These are phyloP conservation scores for Jackrogersella multiformis DNA, from an alignment of 495 filamentous ascomycete genomes.

Conservation along the genomic window DNA sequence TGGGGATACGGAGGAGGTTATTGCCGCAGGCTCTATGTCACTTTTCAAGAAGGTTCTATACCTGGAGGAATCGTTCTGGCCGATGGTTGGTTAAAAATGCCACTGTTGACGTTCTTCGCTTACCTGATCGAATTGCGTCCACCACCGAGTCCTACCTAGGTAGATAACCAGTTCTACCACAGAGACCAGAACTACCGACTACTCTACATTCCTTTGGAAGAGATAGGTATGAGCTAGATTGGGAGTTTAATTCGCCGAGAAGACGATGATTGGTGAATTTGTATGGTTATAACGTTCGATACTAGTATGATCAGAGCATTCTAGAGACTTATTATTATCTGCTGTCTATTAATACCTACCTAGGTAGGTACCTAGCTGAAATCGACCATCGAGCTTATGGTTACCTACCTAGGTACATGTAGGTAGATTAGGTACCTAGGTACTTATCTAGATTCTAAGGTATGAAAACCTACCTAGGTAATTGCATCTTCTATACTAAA, in stretches of 20 bases:
- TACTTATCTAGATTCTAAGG: too few species aligned
- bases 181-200: neutral
- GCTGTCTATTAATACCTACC: too few species aligned
- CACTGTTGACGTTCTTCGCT: neutral
- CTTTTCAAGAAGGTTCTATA: slow-evolving; percentile 64
- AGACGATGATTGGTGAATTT: neutral
- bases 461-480: too few species aligned
- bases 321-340: too few species aligned
- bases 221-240: neutral
- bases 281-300: neutral
- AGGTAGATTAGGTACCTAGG: too few species aligned
- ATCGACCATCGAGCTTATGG: too few species aligned
- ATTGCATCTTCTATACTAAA: too few species aligned
- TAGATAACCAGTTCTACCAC: neutral
- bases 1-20: slow-evolving; percentile 43
- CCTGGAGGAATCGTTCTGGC: slow-evolving; percentile 65
- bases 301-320: neutral
- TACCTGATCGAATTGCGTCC: too few species aligned
- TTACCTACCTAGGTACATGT: too few species aligned
- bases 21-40: slow-evolving; percentile 52
- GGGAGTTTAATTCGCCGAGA: neutral
- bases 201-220: too few species aligned
- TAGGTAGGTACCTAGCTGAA: neutral
- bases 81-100: slow-evolving; percentile 35
- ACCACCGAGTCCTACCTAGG: too few species aligned